Evolutionary conservation across 2,329 filamentous ascomycete species (phyloP), one percentile per base, ranked within the genome.

Genomic region (Kalmusia sp.): DNA sequence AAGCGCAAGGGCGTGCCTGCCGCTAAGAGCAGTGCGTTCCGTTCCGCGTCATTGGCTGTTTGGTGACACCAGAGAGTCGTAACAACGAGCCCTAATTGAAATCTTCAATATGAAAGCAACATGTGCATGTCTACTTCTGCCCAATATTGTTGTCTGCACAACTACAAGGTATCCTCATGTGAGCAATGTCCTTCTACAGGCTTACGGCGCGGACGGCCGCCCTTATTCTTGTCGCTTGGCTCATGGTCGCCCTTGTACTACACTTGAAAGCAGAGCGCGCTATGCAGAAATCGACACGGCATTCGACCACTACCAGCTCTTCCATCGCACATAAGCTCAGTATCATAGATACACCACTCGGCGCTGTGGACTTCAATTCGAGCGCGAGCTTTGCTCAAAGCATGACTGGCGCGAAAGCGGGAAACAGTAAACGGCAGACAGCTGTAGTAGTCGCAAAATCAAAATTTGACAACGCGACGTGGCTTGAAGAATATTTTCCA

Each of bases 371-470:
- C 34, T 19, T 21, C 17, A 9, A 30, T 21, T 14, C 31, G 6
- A 38, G 24, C 31, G 52, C 22, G 51, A 54, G 47, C 12, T 41
- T 24, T 28, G 49, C 35, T n/a, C 27, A 22, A 7, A 50, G 27
- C 8, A 34, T n/a, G 15, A 31, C 46, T 17, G 46, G 37, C 15
- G 45, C 45, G n/a, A 34, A 19, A 30, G 49, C 39, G 27, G 51
- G 47, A 48, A 55, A 53, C 25, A 58, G 56, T 8, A 58, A 54
- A 44, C 35, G 52, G 6, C 62, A 56, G 21, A 73, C 69, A 11
- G 71, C 72, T 1, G 62, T 76, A 0, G 73, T 77, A 0, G 71
- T 77, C 6, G 75, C 75, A 1, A 76, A 70, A 55, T 70, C 71
- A 57, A 62, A 57, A n/a, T 59, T 57, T 2, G 73, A 77, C 34